Evolutionary conservation across 768 basidiomycete species (phyloP).

Genomic region (Inosperma sp.): DNA sequence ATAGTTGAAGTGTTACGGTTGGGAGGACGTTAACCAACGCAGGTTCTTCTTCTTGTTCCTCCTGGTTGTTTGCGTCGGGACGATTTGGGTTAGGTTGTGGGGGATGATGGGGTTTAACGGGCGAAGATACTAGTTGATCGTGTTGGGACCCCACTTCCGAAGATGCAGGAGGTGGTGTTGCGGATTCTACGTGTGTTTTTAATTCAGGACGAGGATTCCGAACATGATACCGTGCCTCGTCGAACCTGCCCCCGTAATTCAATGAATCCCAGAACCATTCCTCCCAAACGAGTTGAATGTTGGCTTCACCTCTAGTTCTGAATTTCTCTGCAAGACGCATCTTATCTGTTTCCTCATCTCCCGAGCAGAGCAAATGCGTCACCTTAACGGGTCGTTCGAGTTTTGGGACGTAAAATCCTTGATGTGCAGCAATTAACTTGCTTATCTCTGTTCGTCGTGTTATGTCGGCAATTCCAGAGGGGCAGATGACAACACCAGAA

Average conservation of each 20-base stretch:
- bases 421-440: constrained; percentile 50
- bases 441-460: constrained; percentile 59
- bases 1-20: constrained; percentile 59
- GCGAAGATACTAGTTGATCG: constrained; percentile 20
- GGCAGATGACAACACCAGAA: constrained; percentile 59
- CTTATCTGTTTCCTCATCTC: constrained; percentile 66
- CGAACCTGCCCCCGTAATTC: constrained; percentile 68
- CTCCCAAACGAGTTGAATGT: constrained; percentile 83
- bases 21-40: constrained; percentile 56
- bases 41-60: constrained; percentile 52
- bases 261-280: constrained; percentile 97
- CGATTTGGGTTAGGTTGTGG: constrained; percentile 12
- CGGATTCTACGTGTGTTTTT: constrained; percentile 29
- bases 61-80: background rate
- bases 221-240: constrained; percentile 58
- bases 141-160: constrained; percentile 21
- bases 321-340: constrained; percentile 76
- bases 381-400: constrained; percentile 74
- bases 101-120: constrained; percentile 15
- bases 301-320: constrained; percentile 62
- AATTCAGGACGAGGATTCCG: constrained; percentile 57
- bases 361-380: constrained; percentile 81
- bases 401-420: constrained; percentile 68
- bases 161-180: constrained; percentile 24
- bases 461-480: constrained; percentile 71